Base-by-base conservation (phyloP, 495 filamentous ascomycete genomes). In the Bombardia bombarda region DNA sequence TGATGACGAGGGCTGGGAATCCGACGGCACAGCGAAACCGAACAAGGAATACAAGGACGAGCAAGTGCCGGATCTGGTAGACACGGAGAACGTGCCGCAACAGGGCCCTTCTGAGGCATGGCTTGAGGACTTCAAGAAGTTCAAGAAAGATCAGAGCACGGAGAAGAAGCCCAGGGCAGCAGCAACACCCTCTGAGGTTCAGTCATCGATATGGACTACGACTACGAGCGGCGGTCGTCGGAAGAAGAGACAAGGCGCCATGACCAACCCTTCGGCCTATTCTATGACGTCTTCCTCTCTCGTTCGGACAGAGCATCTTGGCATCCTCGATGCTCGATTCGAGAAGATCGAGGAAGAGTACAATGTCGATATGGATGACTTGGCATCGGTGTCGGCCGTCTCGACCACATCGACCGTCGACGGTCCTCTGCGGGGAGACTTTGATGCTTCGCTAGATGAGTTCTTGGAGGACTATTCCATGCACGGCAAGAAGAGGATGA, bases 261-360 rank as follows among this genome's bases (percentile, higher is more conserved):
- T 92, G 60, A 96, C 92, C 17, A 86, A 84, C 53, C 86, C 84
- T 1, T 90, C 90, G 5, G 75, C 77, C 13, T 97, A 95, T 67
- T 95, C 88, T n/a, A 99, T 97, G 93, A 89, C 84, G 0, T 94
- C 86, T 5, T 95, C 92, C 0, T 83, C 89, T 0, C 70, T 97
- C 6, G 78, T 83, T 17, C 78, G 93, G 32, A 97, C 90, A 1
- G 92, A 95, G 47, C 87, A 87, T n/a, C 74, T 89, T 28, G 80
- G 80, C 4, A 74, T 89, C 9, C 71, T 97, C 16, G 93, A 99
- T 59, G 81, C 80, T 32, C 80, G 92, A 12, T 99, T 97, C 57
- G 92, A 96, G 52, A 84, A 81, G 67, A 75, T 95, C 22, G 87
- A 95, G 59, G 83, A 86, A 51, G 67, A 84, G 43, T 95, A 95